phyloP scores from a whole-genome alignment of 164 flowering plant genomes.

The Sextonia rubra region DNA sequence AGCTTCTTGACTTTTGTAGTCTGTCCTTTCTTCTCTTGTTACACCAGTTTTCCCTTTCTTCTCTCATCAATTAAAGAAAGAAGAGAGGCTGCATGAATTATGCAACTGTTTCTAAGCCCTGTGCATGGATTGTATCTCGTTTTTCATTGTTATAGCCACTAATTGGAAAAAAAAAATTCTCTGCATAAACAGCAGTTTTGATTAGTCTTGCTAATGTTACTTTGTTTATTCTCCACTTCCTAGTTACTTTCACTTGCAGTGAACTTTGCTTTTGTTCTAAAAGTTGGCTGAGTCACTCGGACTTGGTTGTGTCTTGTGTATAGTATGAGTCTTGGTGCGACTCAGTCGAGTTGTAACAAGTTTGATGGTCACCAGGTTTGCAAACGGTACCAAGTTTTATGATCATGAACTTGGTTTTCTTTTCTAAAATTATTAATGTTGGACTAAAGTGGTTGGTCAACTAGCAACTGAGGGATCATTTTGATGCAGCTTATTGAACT shows the following conservation, averaged over 20 bases:
- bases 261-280: too few relatives aligned
- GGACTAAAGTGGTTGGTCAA: background rate
- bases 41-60: background rate
- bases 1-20: background rate
- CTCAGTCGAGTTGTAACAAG: too few relatives aligned
- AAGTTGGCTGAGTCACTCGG: too few relatives aligned
- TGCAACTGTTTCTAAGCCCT: background rate
- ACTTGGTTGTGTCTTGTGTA: too few relatives aligned
- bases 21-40: too few relatives aligned
- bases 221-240: too few relatives aligned
- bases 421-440: background rate
- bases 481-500: constrained; percentile 70
- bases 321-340: too few relatives aligned
- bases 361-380: too few relatives aligned
- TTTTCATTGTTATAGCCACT: background rate
- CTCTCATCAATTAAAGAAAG: too few relatives aligned
- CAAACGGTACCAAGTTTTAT: too few relatives aligned
- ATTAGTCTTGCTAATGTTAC: background rate
- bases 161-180: background rate
- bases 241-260: too few relatives aligned
- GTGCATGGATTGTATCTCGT: background rate
- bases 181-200: background rate
- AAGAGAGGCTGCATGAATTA: too few relatives aligned
- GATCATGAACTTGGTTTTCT: background rate
- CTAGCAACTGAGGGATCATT: constrained; percentile 45